These are phyloP conservation scores for Geranium incanum DNA, from an alignment of 441 rosid genomes.

Conservation along the genomic window DNA sequence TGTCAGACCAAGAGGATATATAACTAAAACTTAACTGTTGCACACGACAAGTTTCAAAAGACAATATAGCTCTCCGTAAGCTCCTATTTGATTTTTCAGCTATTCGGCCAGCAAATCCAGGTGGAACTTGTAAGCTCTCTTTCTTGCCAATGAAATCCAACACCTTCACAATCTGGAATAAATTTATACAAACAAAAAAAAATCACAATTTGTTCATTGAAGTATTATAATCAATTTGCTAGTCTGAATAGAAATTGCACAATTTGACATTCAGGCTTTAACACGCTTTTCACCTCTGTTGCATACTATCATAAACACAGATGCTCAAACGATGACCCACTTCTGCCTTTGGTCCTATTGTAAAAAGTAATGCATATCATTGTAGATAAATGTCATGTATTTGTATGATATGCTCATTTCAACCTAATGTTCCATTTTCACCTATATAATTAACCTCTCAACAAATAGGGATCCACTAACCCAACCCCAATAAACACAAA, in stretches of 20 bases:
- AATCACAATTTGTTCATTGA: too few species aligned
- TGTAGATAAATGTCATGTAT: background rate
- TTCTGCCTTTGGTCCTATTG: background rate
- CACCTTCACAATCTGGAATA: constrained; percentile 56
- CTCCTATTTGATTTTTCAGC: constrained; percentile 83
- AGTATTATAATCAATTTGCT: too few species aligned
- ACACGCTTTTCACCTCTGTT: background rate
- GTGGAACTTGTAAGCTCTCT: constrained; percentile 68
- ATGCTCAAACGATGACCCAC: background rate
- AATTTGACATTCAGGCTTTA: background rate
- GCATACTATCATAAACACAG: background rate
- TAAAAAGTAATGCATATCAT: background rate
- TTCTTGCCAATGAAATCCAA: constrained; percentile 79
- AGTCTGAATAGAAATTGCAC: background rate
- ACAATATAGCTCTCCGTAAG: constrained; percentile 77
- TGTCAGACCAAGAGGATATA: background rate
- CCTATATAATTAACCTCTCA: background rate
- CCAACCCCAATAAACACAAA: background rate
- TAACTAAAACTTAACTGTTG: constrained; percentile 56
- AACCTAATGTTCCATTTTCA: background rate
- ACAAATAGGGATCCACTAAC: background rate
- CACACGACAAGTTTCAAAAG: constrained; percentile 81
- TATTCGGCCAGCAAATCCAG: constrained; percentile 69
- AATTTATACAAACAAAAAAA: background rate
- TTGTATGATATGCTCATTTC: background rate